A percentile compares a stretch with the other conserved stretches of the same genome.
These are phyloP conservation scores for Epichloe uncinata DNA, from an alignment of 2,329 filamentous ascomycete genomes.

Conservation along the genomic window DNA sequence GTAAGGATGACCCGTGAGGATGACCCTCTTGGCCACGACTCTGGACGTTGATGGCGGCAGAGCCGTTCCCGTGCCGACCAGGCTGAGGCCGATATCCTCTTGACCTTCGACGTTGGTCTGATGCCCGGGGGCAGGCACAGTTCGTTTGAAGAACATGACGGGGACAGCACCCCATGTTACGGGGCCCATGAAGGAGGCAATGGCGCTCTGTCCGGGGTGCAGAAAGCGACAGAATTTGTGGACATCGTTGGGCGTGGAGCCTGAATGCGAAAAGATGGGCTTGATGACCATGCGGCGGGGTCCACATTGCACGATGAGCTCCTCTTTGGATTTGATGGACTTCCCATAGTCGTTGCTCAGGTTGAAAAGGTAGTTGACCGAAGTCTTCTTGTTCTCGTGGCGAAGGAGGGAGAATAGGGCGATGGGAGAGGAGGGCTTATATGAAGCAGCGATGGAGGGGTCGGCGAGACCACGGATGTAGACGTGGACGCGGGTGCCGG, in stretches of 20 bases:
- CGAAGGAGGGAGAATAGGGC: slow-evolving; percentile 76
- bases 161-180: slow-evolving; percentile 90
- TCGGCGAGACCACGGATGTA: slow-evolving; percentile 48
- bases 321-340: slow-evolving; percentile 82
- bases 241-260: slow-evolving; percentile 87
- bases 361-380: slow-evolving; percentile 79
- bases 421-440: slow-evolving; percentile 43
- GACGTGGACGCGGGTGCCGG: slow-evolving; percentile 73
- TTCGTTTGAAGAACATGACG: slow-evolving; percentile 70
- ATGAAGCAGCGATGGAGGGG: slow-evolving; percentile 28
- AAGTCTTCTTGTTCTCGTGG: slow-evolving; percentile 89
- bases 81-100: slow-evolving; percentile 43
- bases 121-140: slow-evolving; percentile 25
- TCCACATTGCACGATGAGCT: slow-evolving; percentile 83
- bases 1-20: slow-evolving; percentile 90
- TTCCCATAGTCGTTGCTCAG: slow-evolving; percentile 62
- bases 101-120: slow-evolving; percentile 28
- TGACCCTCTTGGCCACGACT: slow-evolving; percentile 84
- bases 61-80: slow-evolving; percentile 79
- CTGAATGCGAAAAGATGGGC: slow-evolving; percentile 79
- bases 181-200: slow-evolving; percentile 82
- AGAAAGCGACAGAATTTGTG: slow-evolving; percentile 93
- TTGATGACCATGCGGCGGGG: slow-evolving; percentile 77
- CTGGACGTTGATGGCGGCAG: slow-evolving; percentile 63
- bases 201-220: slow-evolving; percentile 77